Evolutionary conservation across 257 asterid species (phyloP).

Genomic region (Petunia axillaris): DNA sequence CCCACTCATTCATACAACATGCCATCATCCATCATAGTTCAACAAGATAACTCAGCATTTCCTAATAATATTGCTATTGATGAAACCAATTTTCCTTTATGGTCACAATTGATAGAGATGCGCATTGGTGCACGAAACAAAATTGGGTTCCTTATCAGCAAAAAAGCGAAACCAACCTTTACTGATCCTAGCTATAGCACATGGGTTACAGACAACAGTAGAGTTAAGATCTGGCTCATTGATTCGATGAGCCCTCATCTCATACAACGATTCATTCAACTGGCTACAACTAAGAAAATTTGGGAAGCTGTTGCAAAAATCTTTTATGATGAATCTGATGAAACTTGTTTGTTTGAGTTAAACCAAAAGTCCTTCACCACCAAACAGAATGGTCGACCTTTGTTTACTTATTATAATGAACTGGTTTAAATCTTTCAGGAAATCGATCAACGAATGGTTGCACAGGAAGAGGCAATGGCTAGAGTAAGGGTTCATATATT

Average conservation of each 20-base stretch:
- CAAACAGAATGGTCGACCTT: neutral
- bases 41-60: neutral
- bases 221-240: slow-evolving; percentile 13
- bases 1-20: no score
- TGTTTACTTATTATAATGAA: neutral
- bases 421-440: neutral
- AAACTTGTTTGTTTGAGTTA: slow-evolving; percentile 3
- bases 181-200: neutral
- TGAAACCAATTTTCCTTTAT: neutral
- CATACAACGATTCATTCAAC: slow-evolving; percentile 22
- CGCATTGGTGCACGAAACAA: slow-evolving; percentile 18
- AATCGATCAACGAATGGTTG: no score
- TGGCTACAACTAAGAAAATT: slow-evolving; percentile 11
- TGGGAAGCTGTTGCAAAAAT: slow-evolving; percentile 25
- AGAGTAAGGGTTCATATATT: neutral
- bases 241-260: slow-evolving; percentile 3
- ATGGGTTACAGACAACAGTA: slow-evolving; percentile 18
- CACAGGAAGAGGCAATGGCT: no score
- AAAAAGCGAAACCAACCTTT: neutral
- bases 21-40: no score
- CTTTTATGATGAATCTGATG: neutral
- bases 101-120: slow-evolving; percentile 28
- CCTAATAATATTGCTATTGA: neutral
- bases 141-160: neutral
- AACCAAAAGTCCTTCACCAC: neutral